phyloP scores from a whole-genome alignment of 1,284 basidiomycete genomes.

The Schizopora paradoxa region DNA sequence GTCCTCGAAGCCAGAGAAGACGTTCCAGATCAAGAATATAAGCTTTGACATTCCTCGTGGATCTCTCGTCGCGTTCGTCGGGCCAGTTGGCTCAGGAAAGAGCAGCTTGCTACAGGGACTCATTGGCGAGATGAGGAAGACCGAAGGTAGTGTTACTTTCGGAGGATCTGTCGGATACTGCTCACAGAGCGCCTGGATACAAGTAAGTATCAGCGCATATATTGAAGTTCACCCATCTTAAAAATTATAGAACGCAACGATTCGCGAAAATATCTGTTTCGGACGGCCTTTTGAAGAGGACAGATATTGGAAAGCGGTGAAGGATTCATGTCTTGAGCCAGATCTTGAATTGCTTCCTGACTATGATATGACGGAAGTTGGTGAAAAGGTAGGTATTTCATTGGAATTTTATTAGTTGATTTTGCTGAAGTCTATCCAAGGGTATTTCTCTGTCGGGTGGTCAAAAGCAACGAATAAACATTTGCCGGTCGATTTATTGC shows the following conservation, averaged over 20 bases:
- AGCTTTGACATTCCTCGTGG: slow-evolving; percentile 65
- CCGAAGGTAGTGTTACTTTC: slow-evolving; percentile 57
- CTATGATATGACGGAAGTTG: slow-evolving; percentile 86
- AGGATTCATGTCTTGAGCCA: slow-evolving; percentile 69
- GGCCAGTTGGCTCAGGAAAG: slow-evolving; percentile 58
- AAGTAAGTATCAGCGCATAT: slow-evolving; percentile 25
- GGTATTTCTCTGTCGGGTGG: slow-evolving; percentile 82
- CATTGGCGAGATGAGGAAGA: slow-evolving; percentile 76
- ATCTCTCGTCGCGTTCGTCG: slow-evolving; percentile 78
- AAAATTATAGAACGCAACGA: slow-evolving; percentile 50
- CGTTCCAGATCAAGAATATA: slow-evolving; percentile 57
- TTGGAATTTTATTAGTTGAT: not conserved
- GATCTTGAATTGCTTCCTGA: slow-evolving; percentile 79
- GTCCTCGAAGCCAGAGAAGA: slow-evolving; percentile 31
- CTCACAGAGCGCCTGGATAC: slow-evolving; percentile 56
- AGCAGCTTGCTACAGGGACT: slow-evolving; percentile 71
- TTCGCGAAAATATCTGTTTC: slow-evolving; percentile 83
- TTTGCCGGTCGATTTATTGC: slow-evolving; percentile 83
- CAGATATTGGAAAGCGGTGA: slow-evolving; percentile 72
- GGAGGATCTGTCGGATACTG: slow-evolving; percentile 52
- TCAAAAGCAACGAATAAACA: slow-evolving; percentile 72
- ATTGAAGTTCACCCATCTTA: not conserved
- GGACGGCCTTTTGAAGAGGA: slow-evolving; percentile 76
- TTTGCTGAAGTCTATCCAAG: slow-evolving; percentile 22
- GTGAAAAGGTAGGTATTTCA: slow-evolving; percentile 58